A percentile compares a stretch with the other conserved stretches of the same genome.
phyloP scores from a whole-genome alignment of 2,329 filamentous ascomycete species.

The Colletotrichum limetticola region DNA sequence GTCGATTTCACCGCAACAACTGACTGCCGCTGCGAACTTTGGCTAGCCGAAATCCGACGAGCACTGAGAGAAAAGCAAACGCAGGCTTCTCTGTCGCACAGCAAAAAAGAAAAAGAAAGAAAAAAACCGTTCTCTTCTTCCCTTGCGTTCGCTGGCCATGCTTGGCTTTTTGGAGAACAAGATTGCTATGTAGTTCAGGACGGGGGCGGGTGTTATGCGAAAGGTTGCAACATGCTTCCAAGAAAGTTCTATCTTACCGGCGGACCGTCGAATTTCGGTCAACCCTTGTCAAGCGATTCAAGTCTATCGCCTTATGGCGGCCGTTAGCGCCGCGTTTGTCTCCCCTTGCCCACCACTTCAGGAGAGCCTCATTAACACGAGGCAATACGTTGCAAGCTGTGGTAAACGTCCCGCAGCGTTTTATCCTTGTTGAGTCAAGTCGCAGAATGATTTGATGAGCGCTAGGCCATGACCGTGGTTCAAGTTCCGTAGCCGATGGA shows the following conservation, averaged over 20 bases:
- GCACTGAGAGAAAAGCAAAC: background rate
- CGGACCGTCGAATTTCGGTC: conserved; percentile 6
- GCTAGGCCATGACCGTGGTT: background rate
- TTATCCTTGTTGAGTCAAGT: background rate
- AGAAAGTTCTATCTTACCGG: conserved; percentile 32
- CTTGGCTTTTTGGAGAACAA: conserved; percentile 20
- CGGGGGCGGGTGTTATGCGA: conserved; percentile 5
- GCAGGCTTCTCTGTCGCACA: background rate
- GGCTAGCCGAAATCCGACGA: background rate
- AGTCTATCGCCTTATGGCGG: background rate
- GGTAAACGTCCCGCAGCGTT: background rate
- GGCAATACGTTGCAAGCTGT: background rate
- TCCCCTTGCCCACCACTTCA: background rate
- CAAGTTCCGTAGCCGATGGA: background rate
- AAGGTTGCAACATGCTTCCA: conserved; percentile 34
- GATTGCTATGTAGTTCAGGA: conserved; percentile 34
- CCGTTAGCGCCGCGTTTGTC: conserved; percentile 6
- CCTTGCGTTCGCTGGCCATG: background rate
- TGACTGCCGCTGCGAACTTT: background rate
- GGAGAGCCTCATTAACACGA: conserved; percentile 15
- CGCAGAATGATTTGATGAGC: conserved; percentile 15
- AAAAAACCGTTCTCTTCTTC: background rate
- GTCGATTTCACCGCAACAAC: background rate
- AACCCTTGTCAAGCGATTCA: conserved; percentile 4
- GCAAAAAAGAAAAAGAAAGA: background rate